Conservation (phyloP, 495 filamentous ascomycete species). For the Choiromyces venosus region DNA sequence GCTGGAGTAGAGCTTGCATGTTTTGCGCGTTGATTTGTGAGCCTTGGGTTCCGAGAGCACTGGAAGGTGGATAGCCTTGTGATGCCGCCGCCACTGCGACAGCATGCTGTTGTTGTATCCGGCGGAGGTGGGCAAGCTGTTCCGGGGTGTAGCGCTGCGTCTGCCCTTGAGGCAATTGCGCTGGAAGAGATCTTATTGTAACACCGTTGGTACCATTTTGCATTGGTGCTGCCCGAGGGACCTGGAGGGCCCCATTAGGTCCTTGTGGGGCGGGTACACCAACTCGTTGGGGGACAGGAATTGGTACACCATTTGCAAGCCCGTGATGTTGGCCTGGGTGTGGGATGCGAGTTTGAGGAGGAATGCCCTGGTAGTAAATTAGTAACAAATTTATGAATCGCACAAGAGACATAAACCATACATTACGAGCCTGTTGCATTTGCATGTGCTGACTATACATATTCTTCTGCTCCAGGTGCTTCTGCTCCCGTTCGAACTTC, state of each 20-base stretch:
- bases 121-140: conserved; percentile 20
- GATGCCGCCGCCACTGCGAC: background rate
- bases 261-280: background rate
- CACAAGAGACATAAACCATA: conserved; percentile 12
- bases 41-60: background rate
- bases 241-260: background rate
- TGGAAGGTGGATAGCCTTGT: background rate
- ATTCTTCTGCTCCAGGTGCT: conserved; percentile 66
- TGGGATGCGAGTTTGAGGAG: conserved; percentile 27
- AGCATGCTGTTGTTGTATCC: conserved; percentile 6
- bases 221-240: conserved; percentile 19
- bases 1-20: conserved; percentile 25
- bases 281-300: conserved; percentile 14
- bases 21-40: background rate
- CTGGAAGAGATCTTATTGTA: conserved; percentile 15
- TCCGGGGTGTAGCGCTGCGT: conserved; percentile 21
- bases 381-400: background rate
- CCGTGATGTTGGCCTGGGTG: conserved; percentile 25
- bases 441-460: conserved; percentile 25
- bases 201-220: conserved; percentile 32
- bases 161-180: conserved; percentile 19
- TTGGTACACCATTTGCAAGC: conserved; percentile 26
- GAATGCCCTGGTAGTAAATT: background rate
- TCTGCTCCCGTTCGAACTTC: conserved; percentile 76
- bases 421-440: conserved; percentile 18